A percentile compares a stretch with the other conserved stretches of the same genome.
These are phyloP conservation scores for Globisporangium spinosum DNA, from an alignment of 352 stramenopile genomes.

Conservation along the genomic window DNA sequence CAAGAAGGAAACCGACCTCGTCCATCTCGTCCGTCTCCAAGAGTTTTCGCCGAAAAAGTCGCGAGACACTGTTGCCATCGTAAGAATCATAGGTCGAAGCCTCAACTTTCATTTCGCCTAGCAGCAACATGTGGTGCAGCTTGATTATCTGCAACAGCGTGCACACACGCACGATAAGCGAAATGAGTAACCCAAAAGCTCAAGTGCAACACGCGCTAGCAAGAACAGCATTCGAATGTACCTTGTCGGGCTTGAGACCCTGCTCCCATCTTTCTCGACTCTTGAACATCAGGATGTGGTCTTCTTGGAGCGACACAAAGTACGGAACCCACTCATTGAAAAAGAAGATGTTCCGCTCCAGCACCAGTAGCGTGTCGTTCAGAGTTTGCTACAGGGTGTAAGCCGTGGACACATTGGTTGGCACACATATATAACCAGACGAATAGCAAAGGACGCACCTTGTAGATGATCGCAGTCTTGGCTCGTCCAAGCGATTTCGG, in stretches of 20 bases:
- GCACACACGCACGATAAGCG: background rate
- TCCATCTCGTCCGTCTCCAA: constrained; percentile 77
- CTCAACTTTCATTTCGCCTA: constrained; percentile 87
- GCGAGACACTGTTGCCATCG: constrained; percentile 25
- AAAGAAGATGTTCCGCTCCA: constrained; percentile 85
- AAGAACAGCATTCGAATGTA: constrained; percentile 16
- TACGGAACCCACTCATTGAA: constrained; percentile 75
- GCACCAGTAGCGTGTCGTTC: constrained; percentile 77
- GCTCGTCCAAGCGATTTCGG: constrained; percentile 80
- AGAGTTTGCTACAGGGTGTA: constrained; percentile 62
- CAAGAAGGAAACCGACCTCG: constrained; percentile 31
- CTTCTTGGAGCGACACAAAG: constrained; percentile 83
- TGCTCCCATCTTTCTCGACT: constrained; percentile 84
- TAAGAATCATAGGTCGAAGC: constrained; percentile 29
- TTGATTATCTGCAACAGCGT: constrained; percentile 49
- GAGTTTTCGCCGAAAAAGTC: constrained; percentile 72
- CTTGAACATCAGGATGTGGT: constrained; percentile 73
- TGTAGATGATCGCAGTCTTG: constrained; percentile 86
- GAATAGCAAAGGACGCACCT: constrained; percentile 30
- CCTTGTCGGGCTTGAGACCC: constrained; percentile 75
- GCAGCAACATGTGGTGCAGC: constrained; percentile 64
- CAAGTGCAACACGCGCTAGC: background rate
- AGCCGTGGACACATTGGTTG: background rate
- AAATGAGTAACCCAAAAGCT: background rate
- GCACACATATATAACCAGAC: background rate